Base-by-base conservation (phyloP, 2,329 filamentous ascomycete genomes). In the Elsinoe necatrix region DNA sequence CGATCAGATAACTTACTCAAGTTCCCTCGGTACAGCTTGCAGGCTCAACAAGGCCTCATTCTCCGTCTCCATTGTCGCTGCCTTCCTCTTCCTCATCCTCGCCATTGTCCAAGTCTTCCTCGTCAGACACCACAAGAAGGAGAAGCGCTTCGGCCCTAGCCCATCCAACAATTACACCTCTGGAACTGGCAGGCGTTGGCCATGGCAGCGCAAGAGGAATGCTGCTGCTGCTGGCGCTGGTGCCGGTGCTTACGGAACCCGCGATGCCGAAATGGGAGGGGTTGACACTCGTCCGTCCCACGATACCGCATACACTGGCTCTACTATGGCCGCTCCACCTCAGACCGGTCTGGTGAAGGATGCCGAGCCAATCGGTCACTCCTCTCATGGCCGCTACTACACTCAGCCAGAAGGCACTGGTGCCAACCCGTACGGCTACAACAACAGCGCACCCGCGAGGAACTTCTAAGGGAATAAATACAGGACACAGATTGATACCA, bases 51-150 rank as follows among this genome's bases (percentile, higher is more conserved):
- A 84, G 51, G 89, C 85, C 43, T 80, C 77, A 59, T 84, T 96
- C 62, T 86, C 87, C 2, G 83, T 93, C 14, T 75, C 90, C 27
- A 86, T 96, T 59, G 80, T 90, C 57, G 86, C 80, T 66, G 83
- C 87, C 83, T 70, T 87, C 73, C 83, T 92, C 71, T 93, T 92
- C 77, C 67, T 89, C 64, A 66, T 88, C 66, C 88, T 87, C 51
- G 82, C 87, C 54, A 68, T 84, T 58, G 76, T 86, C 61, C 87
- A 92, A 66, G 61, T 89, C 52, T 75, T 79, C 51, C 80, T 92
- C 45, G 80, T 80, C 63, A 82, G 84, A 59, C 78, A 87, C 70
- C 85, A 87, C 75, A 82, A 83, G 73, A 84, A 83, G 65, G 84
- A 88, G 73, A 87, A 86, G 75, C 81, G 81, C 55, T 87, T 80